Base-by-base conservation (phyloP, 768 basidiomycete species). In the Chalciporus chontae region DNA sequence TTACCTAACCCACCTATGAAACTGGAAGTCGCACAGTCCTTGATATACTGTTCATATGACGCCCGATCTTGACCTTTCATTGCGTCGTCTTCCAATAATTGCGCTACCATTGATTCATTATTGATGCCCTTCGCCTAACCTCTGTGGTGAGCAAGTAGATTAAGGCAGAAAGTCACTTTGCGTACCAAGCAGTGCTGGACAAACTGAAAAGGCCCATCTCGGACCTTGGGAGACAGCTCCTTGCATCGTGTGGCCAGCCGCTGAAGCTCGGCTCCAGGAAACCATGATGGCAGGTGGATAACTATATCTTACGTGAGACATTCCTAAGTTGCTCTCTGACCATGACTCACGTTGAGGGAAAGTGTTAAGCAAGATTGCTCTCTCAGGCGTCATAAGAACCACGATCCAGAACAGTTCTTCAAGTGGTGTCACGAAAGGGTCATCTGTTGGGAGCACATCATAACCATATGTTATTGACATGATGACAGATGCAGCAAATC, bases 381-480 rank as follows among this genome's bases (percentile, higher is more conserved):
- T 60, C 44, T 64, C 58, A n/a, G 58, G 54, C 8, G 60, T 62
- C 50, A 55, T 37, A 14, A 37, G 46, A 40, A 44, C 9, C n/a
- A 34, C 43, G 4, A 53, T 52, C 3, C 40, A 18, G 2, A 54
- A 32, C 18, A 59, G 19, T 31, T 62, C 50, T 24, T 51, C 45
- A 8, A 66, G 39, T 3, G 49, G 52, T 15, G 23, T 42, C n/a
- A 59, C 40, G 11, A 59, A 56, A 0, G 55, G 55, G 45, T 62
- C 64, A 14, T 66, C 52, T 13, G 47, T 48, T 4, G 56, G 47
- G 8, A 37, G 24, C 14, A 55, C 53, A 37, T 63, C 24, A 26
- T 61, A 61, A 14, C 54, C 64, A 43, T 58, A 60, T 0, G 47
- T 56, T 34, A 62, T 44, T 15, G 56, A 48, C 62, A 57, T 62